Conservation (phyloP, 1,139 yeast species). For the Kluyveromyces sp. region DNA sequence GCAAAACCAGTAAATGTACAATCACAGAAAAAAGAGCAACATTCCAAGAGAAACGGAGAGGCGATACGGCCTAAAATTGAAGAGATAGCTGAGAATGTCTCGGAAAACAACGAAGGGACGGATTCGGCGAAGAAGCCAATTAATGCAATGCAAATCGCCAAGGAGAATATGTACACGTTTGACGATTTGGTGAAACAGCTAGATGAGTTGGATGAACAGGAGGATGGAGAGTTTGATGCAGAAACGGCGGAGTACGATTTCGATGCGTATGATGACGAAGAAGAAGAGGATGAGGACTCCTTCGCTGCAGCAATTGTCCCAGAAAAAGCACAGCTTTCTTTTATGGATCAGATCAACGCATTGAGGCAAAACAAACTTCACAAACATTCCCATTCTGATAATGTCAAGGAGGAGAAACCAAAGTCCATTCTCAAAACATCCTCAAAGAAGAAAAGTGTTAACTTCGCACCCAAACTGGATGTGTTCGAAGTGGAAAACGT, state of each 20-base stretch:
- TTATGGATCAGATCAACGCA: slow-evolving; percentile 27
- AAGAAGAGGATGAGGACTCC: slow-evolving; percentile 14
- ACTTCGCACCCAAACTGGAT: slow-evolving; percentile 46
- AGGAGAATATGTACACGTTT: slow-evolving; percentile 42
- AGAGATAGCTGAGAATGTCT: not conserved
- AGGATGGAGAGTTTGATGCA: slow-evolving; percentile 38
- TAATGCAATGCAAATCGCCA: slow-evolving; percentile 36
- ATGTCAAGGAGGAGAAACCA: not conserved
- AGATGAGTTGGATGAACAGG: slow-evolving; percentile 34
- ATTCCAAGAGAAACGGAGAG: not conserved
- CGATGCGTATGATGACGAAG: slow-evolving; percentile 34
- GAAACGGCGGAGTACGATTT: slow-evolving; percentile 33
- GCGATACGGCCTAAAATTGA: not conserved
- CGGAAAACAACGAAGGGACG: not conserved
- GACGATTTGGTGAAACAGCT: slow-evolving; percentile 29
- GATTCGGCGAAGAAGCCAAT: slow-evolving; percentile 2
- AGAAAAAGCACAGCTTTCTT: slow-evolving; percentile 25
- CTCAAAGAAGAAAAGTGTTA: slow-evolving; percentile 38
- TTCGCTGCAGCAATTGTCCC: slow-evolving; percentile 19
- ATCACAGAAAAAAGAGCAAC: not conserved
- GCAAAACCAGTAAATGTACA: not conserved
- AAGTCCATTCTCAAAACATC: slow-evolving; percentile 21
- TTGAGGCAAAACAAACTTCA: slow-evolving; percentile 16
- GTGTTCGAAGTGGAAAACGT: slow-evolving; percentile 56
- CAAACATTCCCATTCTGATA: not conserved